Base-by-base conservation (phyloP, 1,284 basidiomycete genomes). In the Rhizopogon hawkerae region DNA sequence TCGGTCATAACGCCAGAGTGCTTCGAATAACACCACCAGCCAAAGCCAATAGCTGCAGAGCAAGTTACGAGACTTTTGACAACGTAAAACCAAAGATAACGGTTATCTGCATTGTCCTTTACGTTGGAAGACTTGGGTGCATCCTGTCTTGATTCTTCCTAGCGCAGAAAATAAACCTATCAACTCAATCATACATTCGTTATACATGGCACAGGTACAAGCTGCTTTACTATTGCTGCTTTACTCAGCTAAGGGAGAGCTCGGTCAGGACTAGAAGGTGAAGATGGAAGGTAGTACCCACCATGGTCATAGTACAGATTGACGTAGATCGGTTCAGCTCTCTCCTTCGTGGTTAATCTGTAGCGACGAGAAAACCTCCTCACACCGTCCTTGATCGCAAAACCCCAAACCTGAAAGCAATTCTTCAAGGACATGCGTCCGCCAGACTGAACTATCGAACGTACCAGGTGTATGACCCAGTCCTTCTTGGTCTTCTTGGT, bases 291-390 rank as follows among this genome's bases (percentile, higher is more conserved):
- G 16, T 16, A 16, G 16, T n/a, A 49, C 47, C 8, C 8, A 74
- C 74, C 37, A 56, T 84, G 84, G 58, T 85, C 81, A 56, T 84
- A 86, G 13, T 83, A 71, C 48, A 85, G 59, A 45, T 70, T 73
- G 31, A 69, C 69, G 49, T 76, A 66, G 48, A 84, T 74, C 45
- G 39, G 38, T 26, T 76, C 71, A 55, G 84, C 73, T 6, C 66
- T 72, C 8, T 69, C 59, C 2, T 80, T 77, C 2, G 78, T 79
- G 16, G 71, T 77, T 64, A 85, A 85, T 56, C 75, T 70, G 55
- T 84, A 63, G 55, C 79, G 79, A 46, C 83, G 68, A 10, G 69
- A 64, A 57, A 84, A 78, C 52, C 78, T 69, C 56, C 77, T 73
- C 57, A 77, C 77, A 10, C 69, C 75, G n/a, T 78, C 64, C 47